Base-by-base conservation (phyloP, 2,329 filamentous ascomycete genomes). In the Seiridium cupressi region DNA sequence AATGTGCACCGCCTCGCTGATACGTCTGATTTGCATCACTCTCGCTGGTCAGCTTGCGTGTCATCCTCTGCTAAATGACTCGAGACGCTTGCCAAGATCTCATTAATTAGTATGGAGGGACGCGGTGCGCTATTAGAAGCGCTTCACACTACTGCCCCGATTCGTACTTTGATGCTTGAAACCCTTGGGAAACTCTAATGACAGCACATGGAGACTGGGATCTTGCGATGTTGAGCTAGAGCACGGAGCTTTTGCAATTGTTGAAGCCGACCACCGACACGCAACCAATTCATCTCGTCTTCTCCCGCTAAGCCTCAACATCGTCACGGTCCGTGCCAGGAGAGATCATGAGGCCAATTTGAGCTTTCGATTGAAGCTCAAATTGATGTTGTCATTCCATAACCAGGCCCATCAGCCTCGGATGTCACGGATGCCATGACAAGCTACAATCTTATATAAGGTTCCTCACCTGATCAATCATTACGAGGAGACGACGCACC, bases 111-210 rank as follows among this genome's bases (percentile, higher is more conserved):
- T 26, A 26, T 26, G 18, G 18, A 26, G 18, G 18, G 18, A 26
- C 18, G 18, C 18, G 18, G 18, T 26, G 18, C 18, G 18, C 18
- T 26, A 26, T 26, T 26, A 26, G 18, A 26, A 26, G 18, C 18
- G 18, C 18, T 26, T 26, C 18, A 26, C 18, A 26, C 18, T 26
- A 26, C 18, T 26, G 18, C 38, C 7, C 38, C 7, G 38, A 13
- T 13, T 42, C 38, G 49, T 53, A 9, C 35, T 35, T 53, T 32
- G 26, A 49, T 53, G 32, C 35, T 36, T 53, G 49, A 53, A 53
- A 53, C 49, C 31, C n/a, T 53, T n/a, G 49, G 34, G 13, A 38
- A 51, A 53, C 49, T 53, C 35, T 53, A 53, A 53, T 36, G 31
- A 36, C 10, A 36, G 49, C 34, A 38, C 8, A 18, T 36, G 35